These are phyloP conservation scores for Lenwebbia sp. DNA, from an alignment of 345 rosid species.

Conservation along the genomic window DNA sequence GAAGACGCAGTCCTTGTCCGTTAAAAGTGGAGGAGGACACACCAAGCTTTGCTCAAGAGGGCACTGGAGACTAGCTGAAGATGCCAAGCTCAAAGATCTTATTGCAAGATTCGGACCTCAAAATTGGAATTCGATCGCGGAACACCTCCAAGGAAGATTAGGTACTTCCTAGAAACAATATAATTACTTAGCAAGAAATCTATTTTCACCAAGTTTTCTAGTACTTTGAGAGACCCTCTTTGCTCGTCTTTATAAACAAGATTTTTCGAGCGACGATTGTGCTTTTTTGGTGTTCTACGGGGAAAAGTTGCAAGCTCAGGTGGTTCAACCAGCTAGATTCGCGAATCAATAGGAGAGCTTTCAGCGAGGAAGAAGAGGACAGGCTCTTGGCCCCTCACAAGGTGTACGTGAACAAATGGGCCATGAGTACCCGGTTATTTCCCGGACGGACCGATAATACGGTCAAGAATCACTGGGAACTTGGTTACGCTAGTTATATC, in stretches of 20 bases:
- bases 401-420: slow-evolving; percentile 33
- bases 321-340: slow-evolving; percentile 43
- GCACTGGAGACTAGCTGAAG: slow-evolving; percentile 9
- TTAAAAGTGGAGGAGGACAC: neutral
- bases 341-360: slow-evolving; percentile 27
- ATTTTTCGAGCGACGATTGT: neutral
- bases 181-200: neutral
- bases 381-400: slow-evolving; percentile 23
- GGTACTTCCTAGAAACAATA: neutral
- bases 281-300: slow-evolving; percentile 2
- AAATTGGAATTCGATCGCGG: slow-evolving; percentile 12
- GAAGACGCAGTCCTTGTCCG: neutral
- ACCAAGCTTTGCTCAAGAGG: slow-evolving; percentile 5
- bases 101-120: slow-evolving; percentile 5
- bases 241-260: neutral
- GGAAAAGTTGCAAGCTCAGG: slow-evolving; percentile 37
- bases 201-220: neutral
- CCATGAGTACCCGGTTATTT: slow-evolving; percentile 6
- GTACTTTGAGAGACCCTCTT: neutral
- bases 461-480: slow-evolving; percentile 6
- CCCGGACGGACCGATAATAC: slow-evolving; percentile 13
- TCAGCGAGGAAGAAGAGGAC: slow-evolving; percentile 34
- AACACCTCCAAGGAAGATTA: slow-evolving; percentile 6
- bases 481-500: no score
- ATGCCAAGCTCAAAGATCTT: slow-evolving; percentile 8